A percentile compares a stretch with the other conserved stretches of the same genome.
These are phyloP conservation scores for Plasmodium coatneyi DNA, from an alignment of 169 alveolate genomes.

Conservation along the genomic window DNA sequence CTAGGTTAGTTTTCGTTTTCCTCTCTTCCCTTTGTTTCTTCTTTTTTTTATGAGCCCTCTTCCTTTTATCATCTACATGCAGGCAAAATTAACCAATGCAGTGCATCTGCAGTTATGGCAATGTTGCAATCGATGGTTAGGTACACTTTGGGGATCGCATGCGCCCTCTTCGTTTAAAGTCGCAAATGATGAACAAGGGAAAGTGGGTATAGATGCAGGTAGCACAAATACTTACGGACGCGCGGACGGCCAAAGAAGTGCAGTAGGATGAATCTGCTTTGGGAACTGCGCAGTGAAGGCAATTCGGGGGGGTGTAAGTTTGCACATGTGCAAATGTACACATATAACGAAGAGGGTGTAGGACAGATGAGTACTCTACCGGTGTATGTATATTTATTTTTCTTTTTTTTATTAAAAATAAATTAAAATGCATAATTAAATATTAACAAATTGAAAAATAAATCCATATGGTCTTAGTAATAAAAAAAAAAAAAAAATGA, in stretches of 20 bases:
- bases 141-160: neutral
- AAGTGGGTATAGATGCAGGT: no score
- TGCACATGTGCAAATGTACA: neutral
- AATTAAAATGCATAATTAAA: constrained; percentile 27
- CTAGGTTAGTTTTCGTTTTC: neutral
- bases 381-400: neutral
- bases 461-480: constrained; percentile 36
- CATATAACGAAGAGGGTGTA: neutral
- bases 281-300: neutral
- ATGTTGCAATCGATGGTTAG: neutral
- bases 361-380: neutral
- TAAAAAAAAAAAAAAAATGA: neutral
- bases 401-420: constrained; percentile 18
- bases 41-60: neutral
- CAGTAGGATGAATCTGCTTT: neutral
- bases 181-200: neutral
- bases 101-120: neutral
- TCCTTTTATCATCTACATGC: neutral
- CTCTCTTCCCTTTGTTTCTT: neutral
- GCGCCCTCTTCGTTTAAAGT: neutral
- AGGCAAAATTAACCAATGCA: neutral
- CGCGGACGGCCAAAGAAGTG: neutral
- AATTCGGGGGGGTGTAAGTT: neutral
- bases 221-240: no score
- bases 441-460: constrained; percentile 8